Evolutionary conservation across 352 stramenopile species (phyloP).

Genomic region (Globisporangium lucens): DNA sequence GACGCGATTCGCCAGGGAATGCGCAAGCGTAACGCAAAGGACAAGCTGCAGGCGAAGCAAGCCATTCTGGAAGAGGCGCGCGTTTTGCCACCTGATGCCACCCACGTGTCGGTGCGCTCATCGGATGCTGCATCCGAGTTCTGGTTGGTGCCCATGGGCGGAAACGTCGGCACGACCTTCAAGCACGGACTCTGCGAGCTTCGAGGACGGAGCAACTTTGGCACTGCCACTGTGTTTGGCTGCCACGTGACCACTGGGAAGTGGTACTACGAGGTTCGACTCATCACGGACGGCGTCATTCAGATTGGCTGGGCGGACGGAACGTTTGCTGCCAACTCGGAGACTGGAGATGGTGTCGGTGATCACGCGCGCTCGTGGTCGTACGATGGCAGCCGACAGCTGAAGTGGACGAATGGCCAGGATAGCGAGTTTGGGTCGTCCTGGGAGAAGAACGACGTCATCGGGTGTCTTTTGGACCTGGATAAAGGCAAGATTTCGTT

Average conservation of each 20-base stretch:
- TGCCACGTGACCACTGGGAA: slow-evolving; percentile 53
- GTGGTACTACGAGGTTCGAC: slow-evolving; percentile 91
- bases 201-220: slow-evolving; percentile 72
- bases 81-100: slow-evolving; percentile 30
- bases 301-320: slow-evolving; percentile 91
- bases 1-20: slow-evolving; percentile 69
- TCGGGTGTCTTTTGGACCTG: slow-evolving; percentile 84
- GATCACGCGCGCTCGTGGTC: slow-evolving; percentile 89
- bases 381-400: slow-evolving; percentile 84
- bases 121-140: slow-evolving; percentile 24
- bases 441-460: slow-evolving; percentile 85
- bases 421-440: slow-evolving; percentile 54
- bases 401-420: slow-evolving; percentile 80
- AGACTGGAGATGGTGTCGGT: slow-evolving; percentile 85
- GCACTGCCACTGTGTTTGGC: slow-evolving; percentile 53
- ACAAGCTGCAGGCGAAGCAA: slow-evolving; percentile 5
- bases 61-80: slow-evolving; percentile 20
- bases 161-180: slow-evolving; percentile 50
- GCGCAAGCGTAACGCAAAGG: slow-evolving; percentile 40
- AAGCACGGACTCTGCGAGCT: slow-evolving; percentile 72
- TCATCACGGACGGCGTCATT: slow-evolving; percentile 87
- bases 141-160: slow-evolving; percentile 47
- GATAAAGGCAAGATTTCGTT: slow-evolving; percentile 76
- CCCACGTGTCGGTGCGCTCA: slow-evolving; percentile 28
- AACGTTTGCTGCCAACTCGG: slow-evolving; percentile 72